phyloP scores from a whole-genome alignment of 257 asterid genomes.

The Agastache rugosa region DNA sequence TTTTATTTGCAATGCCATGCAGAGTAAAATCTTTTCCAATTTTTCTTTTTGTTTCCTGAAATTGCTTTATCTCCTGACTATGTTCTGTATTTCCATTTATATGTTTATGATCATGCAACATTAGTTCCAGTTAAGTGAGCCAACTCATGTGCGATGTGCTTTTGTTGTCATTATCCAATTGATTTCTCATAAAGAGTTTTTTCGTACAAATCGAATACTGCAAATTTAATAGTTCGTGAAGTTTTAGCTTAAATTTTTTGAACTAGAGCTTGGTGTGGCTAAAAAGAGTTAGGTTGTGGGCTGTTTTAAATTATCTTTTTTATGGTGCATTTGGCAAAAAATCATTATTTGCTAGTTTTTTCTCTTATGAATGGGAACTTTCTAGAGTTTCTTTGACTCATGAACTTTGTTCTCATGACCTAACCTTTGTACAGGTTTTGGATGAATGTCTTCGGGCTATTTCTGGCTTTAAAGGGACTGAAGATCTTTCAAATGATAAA shows the following conservation, averaged over 20 bases:
- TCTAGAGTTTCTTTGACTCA: slow-evolving; percentile 16
- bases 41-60: neutral
- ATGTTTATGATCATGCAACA: neutral
- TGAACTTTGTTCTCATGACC: slow-evolving; percentile 19
- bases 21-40: neutral
- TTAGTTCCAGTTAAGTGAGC: neutral
- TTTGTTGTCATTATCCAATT: slow-evolving; percentile 22
- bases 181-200: slow-evolving; percentile 1
- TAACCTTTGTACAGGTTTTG: slow-evolving; percentile 64
- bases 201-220: neutral
- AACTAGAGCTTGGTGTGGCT: slow-evolving; percentile 29
- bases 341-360: slow-evolving; percentile 23
- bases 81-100: neutral
- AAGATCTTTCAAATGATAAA: slow-evolving; percentile 85
- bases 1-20: no score
- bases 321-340: slow-evolving; percentile 31
- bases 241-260: slow-evolving; percentile 17
- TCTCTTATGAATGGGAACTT: slow-evolving; percentile 9
- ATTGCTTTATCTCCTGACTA: neutral
- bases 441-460: slow-evolving; percentile 97
- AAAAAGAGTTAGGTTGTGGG: neutral
- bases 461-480: slow-evolving; percentile 93
- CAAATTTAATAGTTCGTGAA: neutral
- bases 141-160: neutral
- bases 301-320: slow-evolving; percentile 15